Conservation (phyloP, 768 basidiomycete genomes). For the Mycena rosella region DNA sequence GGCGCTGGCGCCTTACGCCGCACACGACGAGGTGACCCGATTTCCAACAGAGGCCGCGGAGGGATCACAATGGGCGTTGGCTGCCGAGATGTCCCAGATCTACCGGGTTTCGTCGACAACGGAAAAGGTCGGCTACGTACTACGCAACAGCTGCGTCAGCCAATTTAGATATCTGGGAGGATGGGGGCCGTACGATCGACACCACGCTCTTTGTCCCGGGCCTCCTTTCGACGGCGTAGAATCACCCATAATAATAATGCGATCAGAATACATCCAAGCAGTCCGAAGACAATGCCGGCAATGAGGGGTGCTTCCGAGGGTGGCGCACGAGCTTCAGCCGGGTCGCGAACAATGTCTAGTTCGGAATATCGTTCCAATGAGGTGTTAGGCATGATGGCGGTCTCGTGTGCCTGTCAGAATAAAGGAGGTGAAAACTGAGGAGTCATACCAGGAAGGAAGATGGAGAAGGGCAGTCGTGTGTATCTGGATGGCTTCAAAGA, state of each 20-base stretch:
- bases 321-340: not conserved
- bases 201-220: not conserved
- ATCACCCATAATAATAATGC: conserved; percentile 7
- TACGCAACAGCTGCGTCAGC: not conserved
- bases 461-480: too few species aligned
- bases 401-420: too few species aligned
- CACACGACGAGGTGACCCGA: not conserved
- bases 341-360: not conserved
- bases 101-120: conserved; percentile 8
- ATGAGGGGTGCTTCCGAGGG: not conserved
- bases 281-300: conserved; percentile 1
- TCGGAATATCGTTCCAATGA: not conserved
- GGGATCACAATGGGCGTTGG: not conserved
- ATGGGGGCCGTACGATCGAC: conserved; percentile 3
- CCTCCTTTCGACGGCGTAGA: conserved; percentile 9
- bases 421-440: too few species aligned
- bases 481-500: too few species aligned
- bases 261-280: conserved; percentile 10
- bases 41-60: not conserved
- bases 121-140: conserved; percentile 27
- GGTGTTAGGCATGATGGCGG: too few species aligned
- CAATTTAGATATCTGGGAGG: not conserved
- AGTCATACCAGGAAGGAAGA: too few species aligned
- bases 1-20: not conserved
- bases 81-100: conserved; percentile 2